Conservation (phyloP, 2,329 filamentous ascomycete genomes). For the Exophiala sp. region DNA sequence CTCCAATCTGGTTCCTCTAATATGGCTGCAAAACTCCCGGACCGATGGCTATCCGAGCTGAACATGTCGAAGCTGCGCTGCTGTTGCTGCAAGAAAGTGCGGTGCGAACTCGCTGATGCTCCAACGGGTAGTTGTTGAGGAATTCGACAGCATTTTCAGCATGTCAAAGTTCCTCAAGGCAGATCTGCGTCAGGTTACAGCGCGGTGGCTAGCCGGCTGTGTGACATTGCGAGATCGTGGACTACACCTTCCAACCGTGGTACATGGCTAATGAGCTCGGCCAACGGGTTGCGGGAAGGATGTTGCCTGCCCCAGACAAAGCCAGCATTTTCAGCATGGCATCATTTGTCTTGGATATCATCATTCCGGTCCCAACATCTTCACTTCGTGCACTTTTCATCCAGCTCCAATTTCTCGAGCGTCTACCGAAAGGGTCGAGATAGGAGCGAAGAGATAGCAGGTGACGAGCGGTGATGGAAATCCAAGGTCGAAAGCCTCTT, state of each 20-base stretch:
- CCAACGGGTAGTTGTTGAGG: constrained; percentile 13
- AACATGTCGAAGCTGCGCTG: constrained; percentile 9
- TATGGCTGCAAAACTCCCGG: neutral
- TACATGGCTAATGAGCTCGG: constrained; percentile 9
- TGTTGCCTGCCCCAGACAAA: constrained; percentile 15
- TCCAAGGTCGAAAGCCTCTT: constrained; percentile 68
- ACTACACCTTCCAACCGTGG: constrained; percentile 6
- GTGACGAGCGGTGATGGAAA: constrained; percentile 62
- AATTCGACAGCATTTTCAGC: constrained; percentile 20
- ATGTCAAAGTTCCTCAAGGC: constrained; percentile 17
- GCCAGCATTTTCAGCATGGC: constrained; percentile 24
- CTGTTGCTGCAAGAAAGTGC: constrained; percentile 8
- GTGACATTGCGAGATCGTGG: constrained; percentile 12
- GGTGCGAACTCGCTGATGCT: constrained; percentile 23
- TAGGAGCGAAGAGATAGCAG: constrained; percentile 26
- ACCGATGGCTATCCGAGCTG: neutral
- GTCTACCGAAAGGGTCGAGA: constrained; percentile 24
- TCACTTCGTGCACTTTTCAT: constrained; percentile 5
- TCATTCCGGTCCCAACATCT: constrained; percentile 16
- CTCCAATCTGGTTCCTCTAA: too few species aligned
- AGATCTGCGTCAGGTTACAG: constrained; percentile 17
- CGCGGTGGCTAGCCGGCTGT: constrained; percentile 25
- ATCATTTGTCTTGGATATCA: constrained; percentile 14
- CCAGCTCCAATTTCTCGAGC: constrained; percentile 3
- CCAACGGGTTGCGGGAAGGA: constrained; percentile 7